phyloP scores from a whole-genome alignment of 208 protist species.

The Trypanosoma caninum region DNA sequence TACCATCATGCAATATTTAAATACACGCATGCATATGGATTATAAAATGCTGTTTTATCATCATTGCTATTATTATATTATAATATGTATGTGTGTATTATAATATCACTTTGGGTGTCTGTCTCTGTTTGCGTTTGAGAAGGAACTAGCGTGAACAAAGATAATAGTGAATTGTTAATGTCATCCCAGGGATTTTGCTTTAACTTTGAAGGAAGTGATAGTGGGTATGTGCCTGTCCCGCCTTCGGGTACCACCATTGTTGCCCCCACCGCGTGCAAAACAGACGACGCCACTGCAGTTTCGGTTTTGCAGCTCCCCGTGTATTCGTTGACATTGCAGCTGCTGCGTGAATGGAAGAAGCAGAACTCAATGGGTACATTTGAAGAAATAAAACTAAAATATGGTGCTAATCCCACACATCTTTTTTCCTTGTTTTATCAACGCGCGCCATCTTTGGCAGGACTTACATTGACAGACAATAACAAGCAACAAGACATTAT shows the following conservation, averaged over 20 bases:
- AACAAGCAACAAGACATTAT: constrained; percentile 67
- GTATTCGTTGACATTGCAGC: not conserved
- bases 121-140: not conserved
- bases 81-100: no score
- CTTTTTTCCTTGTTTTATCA: constrained; percentile 32
- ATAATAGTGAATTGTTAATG: not conserved
- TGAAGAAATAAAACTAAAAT: constrained; percentile 7
- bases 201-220: constrained; percentile 23
- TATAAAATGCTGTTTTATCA: no score
- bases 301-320: constrained; percentile 14
- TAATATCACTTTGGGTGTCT: no score
- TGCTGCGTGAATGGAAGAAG: constrained; percentile 15
- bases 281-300: constrained; percentile 4
- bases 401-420: not conserved
- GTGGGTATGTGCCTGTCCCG: not conserved
- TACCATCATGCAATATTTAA: no score
- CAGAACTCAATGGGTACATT: constrained; percentile 1
- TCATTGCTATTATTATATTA: no score
- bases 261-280: not conserved
- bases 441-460: constrained; percentile 31
- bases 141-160: not conserved
- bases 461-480: constrained; percentile 28
- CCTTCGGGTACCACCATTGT: not conserved
- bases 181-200: constrained; percentile 41
- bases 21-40: no score